Evolutionary conservation across 164 flowering plant species (phyloP).

Genomic region (Vitis riparia): DNA sequence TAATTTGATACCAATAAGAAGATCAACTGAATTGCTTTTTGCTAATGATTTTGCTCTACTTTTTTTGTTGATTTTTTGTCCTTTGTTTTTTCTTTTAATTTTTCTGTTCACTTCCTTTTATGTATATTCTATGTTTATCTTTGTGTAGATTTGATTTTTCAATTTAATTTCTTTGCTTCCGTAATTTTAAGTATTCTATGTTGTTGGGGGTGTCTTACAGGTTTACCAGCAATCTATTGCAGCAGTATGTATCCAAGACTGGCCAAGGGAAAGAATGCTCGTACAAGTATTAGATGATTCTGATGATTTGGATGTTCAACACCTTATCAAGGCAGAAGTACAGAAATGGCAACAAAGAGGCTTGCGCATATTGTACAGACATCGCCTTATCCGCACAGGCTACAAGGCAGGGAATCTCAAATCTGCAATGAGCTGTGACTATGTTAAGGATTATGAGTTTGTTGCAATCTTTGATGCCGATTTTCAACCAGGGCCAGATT

Average conservation of each 20-base stretch:
- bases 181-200: no score
- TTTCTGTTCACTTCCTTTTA: background rate
- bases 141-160: background rate
- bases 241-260: conserved; percentile 83
- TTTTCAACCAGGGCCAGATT: conserved; percentile 93
- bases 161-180: background rate
- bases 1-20: no score
- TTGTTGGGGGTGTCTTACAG: conserved; percentile 36
- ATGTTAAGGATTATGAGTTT: conserved; percentile 92
- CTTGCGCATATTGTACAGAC: conserved; percentile 77
- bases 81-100: no score
- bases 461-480: conserved; percentile 98
- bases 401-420: conserved; percentile 97
- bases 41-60: no score
- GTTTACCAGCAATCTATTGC: conserved; percentile 93
- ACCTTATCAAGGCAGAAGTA: conserved; percentile 85
- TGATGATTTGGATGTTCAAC: conserved; percentile 73
- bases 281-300: conserved; percentile 94
- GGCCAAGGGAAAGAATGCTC: conserved; percentile 95
- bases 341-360: conserved; percentile 94
- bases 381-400: conserved; percentile 88
- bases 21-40: no score
- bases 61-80: no score
- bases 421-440: conserved; percentile 95
- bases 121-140: background rate